Evolutionary conservation across 176 grass and related monocot genomes (phyloP).

Genomic region (Miscanthus lutarioriparius): DNA sequence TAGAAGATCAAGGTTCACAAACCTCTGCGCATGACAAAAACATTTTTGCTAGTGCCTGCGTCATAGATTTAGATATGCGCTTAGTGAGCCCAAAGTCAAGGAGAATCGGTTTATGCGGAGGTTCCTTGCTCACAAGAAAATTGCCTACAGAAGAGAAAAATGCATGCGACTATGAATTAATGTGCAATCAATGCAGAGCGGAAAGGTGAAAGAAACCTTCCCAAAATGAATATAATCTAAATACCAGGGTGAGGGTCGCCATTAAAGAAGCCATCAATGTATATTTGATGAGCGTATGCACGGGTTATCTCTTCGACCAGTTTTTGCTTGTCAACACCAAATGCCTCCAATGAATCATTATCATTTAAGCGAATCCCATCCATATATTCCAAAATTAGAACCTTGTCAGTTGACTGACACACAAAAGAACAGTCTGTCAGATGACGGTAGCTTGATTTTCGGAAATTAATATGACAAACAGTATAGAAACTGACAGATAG

Average conservation of each 20-base stretch:
- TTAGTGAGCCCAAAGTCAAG: slow-evolving; percentile 99
- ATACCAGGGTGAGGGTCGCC: slow-evolving; percentile 98
- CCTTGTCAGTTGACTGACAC: slow-evolving; percentile 83
- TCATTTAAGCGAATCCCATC: slow-evolving; percentile 94
- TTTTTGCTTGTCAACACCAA: slow-evolving; percentile 94
- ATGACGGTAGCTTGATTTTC: slow-evolving; percentile 26
- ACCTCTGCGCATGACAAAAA: slow-evolving; percentile 97
- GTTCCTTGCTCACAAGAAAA: slow-evolving; percentile 95
- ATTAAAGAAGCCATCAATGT: slow-evolving; percentile 95
- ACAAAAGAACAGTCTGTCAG: slow-evolving; percentile 29
- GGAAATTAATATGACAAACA: slow-evolving; percentile 20
- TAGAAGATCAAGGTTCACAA: slow-evolving; percentile 37
- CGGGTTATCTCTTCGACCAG: slow-evolving; percentile 95
- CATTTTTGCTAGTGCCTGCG: slow-evolving; percentile 89
- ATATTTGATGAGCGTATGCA: slow-evolving; percentile 98
- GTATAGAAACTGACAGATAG: slow-evolving; percentile 20
- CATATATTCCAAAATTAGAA: slow-evolving; percentile 96
- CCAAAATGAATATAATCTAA: slow-evolving; percentile 16
- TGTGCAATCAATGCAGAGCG: slow-evolving; percentile 2
- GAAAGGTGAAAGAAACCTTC: slow-evolving; percentile 12
- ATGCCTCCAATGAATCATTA: slow-evolving; percentile 63
- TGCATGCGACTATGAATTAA: background rate
- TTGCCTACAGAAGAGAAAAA: slow-evolving; percentile 61
- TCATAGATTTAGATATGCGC: slow-evolving; percentile 78
- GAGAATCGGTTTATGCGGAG: slow-evolving; percentile 87